Conservation (phyloP, 1,139 yeast species). For the Lodderomyces beijingensis region DNA sequence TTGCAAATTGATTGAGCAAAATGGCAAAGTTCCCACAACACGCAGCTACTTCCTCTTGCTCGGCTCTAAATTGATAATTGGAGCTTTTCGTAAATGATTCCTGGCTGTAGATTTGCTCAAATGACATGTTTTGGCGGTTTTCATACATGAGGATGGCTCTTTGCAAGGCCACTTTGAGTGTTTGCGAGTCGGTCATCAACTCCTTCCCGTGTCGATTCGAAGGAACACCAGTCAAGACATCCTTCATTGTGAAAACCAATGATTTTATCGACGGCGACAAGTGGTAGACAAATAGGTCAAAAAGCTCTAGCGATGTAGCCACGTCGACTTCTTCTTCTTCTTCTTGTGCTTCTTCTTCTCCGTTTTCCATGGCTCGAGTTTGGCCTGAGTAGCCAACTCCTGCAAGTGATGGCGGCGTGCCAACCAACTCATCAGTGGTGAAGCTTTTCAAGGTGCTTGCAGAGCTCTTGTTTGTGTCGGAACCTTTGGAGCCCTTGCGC, state of each 20-base stretch:
- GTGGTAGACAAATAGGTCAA: conserved; percentile 60
- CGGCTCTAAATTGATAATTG: conserved; percentile 46
- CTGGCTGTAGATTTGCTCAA: conserved; percentile 56
- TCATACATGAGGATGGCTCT: conserved; percentile 55
- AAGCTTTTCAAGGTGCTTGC: conserved; percentile 9
- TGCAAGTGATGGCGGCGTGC: conserved; percentile 18
- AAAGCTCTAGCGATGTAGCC: conserved; percentile 36
- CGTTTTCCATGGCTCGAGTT: too few relatives aligned
- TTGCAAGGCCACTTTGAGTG: conserved; percentile 41
- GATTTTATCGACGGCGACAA: conserved; percentile 74
- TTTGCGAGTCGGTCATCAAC: conserved; percentile 18
- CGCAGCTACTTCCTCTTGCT: conserved; percentile 80
- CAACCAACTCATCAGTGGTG: conserved; percentile 10
- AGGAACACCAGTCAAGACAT: conserved; percentile 58
- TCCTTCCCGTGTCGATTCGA: conserved; percentile 33
- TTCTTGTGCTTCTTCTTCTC: too few relatives aligned
- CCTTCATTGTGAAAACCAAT: conserved; percentile 58
- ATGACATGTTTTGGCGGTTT: conserved; percentile 52
- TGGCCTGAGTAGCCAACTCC: too few relatives aligned
- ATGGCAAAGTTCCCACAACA: conserved; percentile 79
- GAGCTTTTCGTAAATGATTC: conserved; percentile 42
- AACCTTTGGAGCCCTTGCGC: neutral
- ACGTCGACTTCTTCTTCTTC: conserved; percentile 7
- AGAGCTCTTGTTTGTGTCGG: conserved; percentile 1
- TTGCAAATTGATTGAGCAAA: conserved; percentile 58